phyloP scores from a whole-genome alignment of 805 yeast species.

The Candida dajiaensis region DNA sequence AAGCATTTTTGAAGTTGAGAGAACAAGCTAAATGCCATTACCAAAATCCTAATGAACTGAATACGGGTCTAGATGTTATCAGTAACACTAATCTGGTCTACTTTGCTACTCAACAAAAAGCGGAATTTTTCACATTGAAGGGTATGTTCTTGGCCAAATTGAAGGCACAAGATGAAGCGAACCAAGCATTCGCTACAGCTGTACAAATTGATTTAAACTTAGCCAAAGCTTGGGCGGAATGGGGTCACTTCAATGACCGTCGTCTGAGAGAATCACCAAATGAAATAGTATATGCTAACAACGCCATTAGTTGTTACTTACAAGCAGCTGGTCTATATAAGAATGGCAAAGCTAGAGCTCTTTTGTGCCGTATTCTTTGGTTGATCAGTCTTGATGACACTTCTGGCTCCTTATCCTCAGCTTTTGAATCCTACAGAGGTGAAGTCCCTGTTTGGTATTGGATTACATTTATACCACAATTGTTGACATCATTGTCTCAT shows the following conservation, averaged over 20 bases:
- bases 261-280: constrained; percentile 78
- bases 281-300: constrained; percentile 80
- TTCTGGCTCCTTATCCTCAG: constrained; percentile 71
- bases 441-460: constrained; percentile 99
- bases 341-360: constrained; percentile 81
- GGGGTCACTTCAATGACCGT: constrained; percentile 95
- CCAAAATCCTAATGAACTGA: constrained; percentile 82
- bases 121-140: constrained; percentile 94
- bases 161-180: constrained; percentile 89
- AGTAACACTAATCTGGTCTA: constrained; percentile 93
- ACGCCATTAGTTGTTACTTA: constrained; percentile 91
- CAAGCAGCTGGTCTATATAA: constrained; percentile 98
- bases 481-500: constrained; percentile 82
- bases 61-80: constrained; percentile 94
- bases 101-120: constrained; percentile 96
- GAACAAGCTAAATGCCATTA: constrained; percentile 98
- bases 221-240: constrained; percentile 99
- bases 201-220: constrained; percentile 91
- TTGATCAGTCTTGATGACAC: constrained; percentile 85
- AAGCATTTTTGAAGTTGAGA: constrained; percentile 88
- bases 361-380: constrained; percentile 90
- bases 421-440: constrained; percentile 88
- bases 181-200: constrained; percentile 96
- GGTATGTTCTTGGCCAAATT: constrained; percentile 96
- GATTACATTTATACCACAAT: constrained; percentile 95